Evolutionary conservation across 352 stramenopile genomes (phyloP).

Genomic region (Globisporangium nagaii): DNA sequence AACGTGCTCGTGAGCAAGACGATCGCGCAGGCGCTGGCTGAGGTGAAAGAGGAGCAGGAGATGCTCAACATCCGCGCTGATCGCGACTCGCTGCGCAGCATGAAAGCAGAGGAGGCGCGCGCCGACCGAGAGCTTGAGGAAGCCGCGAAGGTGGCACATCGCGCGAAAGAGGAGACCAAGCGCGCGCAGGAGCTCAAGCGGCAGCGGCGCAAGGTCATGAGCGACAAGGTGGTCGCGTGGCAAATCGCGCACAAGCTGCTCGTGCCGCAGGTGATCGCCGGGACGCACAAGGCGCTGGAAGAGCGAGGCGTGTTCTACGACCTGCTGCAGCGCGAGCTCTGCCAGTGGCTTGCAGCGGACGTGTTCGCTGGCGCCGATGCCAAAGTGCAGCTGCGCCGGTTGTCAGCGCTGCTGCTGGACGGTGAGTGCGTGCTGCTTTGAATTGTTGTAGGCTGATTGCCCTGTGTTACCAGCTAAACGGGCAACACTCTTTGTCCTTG

Average conservation of each 20-base stretch:
- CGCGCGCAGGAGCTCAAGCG: conserved; percentile 35
- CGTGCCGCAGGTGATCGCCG: conserved; percentile 27
- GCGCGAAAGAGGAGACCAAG: conserved; percentile 43
- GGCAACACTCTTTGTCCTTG: not conserved
- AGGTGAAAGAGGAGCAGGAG: conserved; percentile 77
- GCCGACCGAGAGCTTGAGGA: conserved; percentile 45
- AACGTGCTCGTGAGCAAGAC: conserved; percentile 81
- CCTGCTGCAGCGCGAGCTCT: conserved; percentile 41
- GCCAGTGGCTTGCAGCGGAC: conserved; percentile 32
- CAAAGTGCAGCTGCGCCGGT: conserved; percentile 30
- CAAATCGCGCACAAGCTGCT: conserved; percentile 42
- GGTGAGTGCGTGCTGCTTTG: conserved; percentile 16
- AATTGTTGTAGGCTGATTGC: not conserved
- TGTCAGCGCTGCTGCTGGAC: conserved; percentile 36
- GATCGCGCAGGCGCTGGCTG: conserved; percentile 62
- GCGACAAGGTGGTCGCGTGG: conserved; percentile 54
- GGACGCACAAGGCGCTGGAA: conserved; percentile 25
- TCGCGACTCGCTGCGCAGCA: conserved; percentile 29
- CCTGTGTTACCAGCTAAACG: no score
- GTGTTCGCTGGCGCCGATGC: conserved; percentile 37
- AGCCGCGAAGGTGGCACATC: conserved; percentile 41
- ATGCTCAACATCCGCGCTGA: conserved; percentile 38
- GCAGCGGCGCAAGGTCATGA: conserved; percentile 33
- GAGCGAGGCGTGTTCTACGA: conserved; percentile 66
- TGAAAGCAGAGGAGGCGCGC: conserved; percentile 36